phyloP scores from a whole-genome alignment of 768 basidiomycete genomes.

The Psilocybe tampanensis region DNA sequence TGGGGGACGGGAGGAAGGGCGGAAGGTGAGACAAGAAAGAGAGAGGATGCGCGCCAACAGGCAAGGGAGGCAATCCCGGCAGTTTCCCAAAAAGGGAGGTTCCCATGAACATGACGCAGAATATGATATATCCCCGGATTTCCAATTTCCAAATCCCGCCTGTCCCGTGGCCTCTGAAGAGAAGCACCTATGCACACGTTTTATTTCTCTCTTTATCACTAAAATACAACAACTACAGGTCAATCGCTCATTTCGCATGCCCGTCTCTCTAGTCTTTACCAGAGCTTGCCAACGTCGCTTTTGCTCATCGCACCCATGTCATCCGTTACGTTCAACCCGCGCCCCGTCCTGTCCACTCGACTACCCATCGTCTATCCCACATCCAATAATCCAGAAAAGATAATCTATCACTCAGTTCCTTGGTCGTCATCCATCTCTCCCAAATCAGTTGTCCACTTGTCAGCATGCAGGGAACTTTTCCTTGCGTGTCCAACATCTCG shows the following conservation, averaged over 20 bases:
- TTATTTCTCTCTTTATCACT: not conserved
- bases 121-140: not conserved
- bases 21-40: not conserved
- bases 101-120: slow-evolving; percentile 9
- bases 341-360: no score
- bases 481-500: no score
- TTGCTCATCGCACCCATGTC: not conserved
- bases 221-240: not conserved
- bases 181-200: not conserved
- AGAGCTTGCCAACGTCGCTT: not conserved
- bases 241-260: not conserved
- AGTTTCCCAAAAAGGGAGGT: not conserved
- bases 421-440: no score
- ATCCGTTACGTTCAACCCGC: not conserved
- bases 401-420: no score
- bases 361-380: no score
- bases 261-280: not conserved
- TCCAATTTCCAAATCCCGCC: not conserved
- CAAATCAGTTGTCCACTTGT: no score
- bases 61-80: not conserved
- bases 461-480: no score
- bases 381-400: no score
- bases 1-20: not conserved
- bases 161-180: not conserved
- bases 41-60: not conserved